Evolutionary conservation across 768 basidiomycete species (phyloP).

Genomic region (Termitomyces sp.): DNA sequence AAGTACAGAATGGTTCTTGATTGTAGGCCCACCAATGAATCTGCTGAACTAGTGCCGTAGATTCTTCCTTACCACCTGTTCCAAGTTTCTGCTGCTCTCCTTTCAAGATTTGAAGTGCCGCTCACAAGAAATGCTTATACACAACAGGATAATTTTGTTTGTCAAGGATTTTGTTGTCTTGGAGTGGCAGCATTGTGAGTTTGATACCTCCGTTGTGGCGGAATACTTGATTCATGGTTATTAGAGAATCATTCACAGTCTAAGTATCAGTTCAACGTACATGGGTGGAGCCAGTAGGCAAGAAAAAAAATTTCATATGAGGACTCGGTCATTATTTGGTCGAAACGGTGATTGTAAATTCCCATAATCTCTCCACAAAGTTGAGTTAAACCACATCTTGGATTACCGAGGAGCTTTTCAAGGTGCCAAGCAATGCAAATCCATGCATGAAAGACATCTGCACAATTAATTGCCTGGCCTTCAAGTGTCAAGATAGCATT

Average conservation of each 20-base stretch:
- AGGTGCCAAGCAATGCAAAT: conserved; percentile 21
- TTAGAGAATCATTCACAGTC: no score
- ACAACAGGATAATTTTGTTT: no score
- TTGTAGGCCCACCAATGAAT: conserved; percentile 23
- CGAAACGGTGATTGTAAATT: conserved; percentile 26
- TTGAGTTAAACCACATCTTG: conserved; percentile 1
- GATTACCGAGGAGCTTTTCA: no score
- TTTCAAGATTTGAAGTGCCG: neutral
- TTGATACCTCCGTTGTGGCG: no score
- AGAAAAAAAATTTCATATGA: neutral
- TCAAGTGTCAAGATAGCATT: conserved; percentile 27
- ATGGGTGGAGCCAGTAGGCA: conserved; percentile 29
- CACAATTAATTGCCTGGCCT: conserved; percentile 27
- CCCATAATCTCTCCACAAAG: conserved; percentile 17
- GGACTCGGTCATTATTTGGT: conserved; percentile 30
- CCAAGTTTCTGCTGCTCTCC: neutral
- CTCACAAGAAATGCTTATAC: neutral
- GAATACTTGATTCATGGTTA: no score
- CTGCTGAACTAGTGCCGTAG: conserved; percentile 12
- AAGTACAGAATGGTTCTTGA: conserved; percentile 18
- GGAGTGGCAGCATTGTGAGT: no score
- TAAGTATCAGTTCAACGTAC: conserved; percentile 10
- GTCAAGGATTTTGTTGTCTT: no score
- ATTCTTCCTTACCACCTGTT: neutral
- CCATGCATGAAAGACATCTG: conserved; percentile 30